Evolutionary conservation across 306 rosid species (phyloP).

Genomic region (Hylodesmum podocarpum): DNA sequence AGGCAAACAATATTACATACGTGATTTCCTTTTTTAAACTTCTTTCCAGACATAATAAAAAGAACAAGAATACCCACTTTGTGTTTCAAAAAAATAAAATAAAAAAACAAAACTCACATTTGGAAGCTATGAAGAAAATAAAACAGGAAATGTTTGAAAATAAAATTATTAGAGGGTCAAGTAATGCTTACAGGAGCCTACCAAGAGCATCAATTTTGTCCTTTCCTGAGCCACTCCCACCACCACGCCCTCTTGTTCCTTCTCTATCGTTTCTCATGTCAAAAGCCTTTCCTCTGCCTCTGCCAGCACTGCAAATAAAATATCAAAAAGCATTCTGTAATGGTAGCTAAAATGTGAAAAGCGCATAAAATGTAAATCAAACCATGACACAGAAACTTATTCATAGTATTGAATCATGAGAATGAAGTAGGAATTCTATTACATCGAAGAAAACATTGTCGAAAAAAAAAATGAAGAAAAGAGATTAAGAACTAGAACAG

Average conservation of each 20-base stretch:
- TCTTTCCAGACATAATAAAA: neutral
- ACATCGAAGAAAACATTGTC: neutral
- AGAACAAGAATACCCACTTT: neutral
- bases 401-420: neutral
- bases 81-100: neutral
- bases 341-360: neutral
- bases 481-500: neutral
- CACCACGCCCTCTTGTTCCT: constrained; percentile 53
- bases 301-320: constrained; percentile 45
- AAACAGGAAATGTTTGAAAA: neutral
- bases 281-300: constrained; percentile 54
- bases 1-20: neutral
- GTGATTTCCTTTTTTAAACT: neutral
- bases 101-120: neutral
- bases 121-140: neutral
- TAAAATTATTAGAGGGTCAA: neutral
- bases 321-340: neutral
- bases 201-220: constrained; percentile 95
- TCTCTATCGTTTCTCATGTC: constrained; percentile 53
- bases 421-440: neutral
- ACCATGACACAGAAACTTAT: neutral
- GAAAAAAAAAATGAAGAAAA: neutral
- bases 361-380: neutral
- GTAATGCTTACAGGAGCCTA: constrained; percentile 74
- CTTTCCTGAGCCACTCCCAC: constrained; percentile 50